Base-by-base conservation (phyloP, 2,329 filamentous ascomycete genomes). In the Sordariomycetes sp. region DNA sequence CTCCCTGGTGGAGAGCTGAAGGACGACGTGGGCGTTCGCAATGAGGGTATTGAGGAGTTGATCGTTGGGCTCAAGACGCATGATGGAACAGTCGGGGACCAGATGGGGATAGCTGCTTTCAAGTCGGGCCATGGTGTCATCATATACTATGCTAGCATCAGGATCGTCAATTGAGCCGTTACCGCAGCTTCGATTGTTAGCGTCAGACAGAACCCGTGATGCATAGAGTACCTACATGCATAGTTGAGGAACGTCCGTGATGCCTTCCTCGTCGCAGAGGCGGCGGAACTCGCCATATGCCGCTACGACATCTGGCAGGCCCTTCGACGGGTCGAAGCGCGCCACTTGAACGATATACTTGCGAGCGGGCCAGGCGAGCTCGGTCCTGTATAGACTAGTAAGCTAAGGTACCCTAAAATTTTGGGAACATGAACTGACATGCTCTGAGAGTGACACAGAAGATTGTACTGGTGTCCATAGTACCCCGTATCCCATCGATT, bases 91-190 rank as follows among this genome's bases (percentile, higher is more conserved):
- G 40, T 82, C 74, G 4, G 71, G 51, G 16, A 70, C 54, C n/a
- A 83, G 63, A 34, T 82, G 62, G 0, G 73, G 64, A 42, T 83
- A 83, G 31, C 70, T 53, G 1, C 57, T 64, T 42, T 84, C 74
- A 24, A 90, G 67, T 45, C 79, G 66, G n/a, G 66, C 59, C 55
- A 86, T 75, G 7, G 79, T 82, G 44, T 82, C 60, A 46, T 87
- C 80, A 50, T 81, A 86, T 45, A 92, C 79, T 32, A 73, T 56
- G 9, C 70, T 75, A 10, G 76, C 82, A 44, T 92, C 85, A 0
- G 85, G 85, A 41, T 92, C 85, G 47, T 92, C 85, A 38, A 90
- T 72, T 0, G 82, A 86, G 30, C 82, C 79, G 50, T 90, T 86
- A 14, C 85, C 85, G 29, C 80, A 82, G 12, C 53, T 56, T 8